A percentile compares a stretch with the other conserved stretches of the same genome.
Conservation (phyloP, 805 yeast species). For the Kodamaea jinghongensis region DNA sequence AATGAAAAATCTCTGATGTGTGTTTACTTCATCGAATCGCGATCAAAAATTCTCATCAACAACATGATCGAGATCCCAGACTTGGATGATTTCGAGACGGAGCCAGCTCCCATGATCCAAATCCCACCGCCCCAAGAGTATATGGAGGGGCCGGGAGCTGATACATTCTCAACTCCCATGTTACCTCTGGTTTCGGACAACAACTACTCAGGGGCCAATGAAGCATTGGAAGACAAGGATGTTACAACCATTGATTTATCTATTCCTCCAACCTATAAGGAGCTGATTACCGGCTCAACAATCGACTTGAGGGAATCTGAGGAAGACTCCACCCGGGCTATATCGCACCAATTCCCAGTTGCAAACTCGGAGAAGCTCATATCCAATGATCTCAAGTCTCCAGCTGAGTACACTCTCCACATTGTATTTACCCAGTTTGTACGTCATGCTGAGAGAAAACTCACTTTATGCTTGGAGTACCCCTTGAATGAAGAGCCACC, state of each 20-base stretch:
- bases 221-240: no score
- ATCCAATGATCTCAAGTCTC: conserved; percentile 42
- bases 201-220: no score
- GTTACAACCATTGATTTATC: no score
- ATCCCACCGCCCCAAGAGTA: background rate
- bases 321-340: no score
- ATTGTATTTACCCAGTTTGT: conserved; percentile 94
- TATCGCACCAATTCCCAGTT: no score
- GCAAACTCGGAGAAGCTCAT: background rate
- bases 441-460: conserved; percentile 85
- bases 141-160: background rate
- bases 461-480: conserved; percentile 65
- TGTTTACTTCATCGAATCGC: conserved; percentile 1
- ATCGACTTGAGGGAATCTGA: no score
- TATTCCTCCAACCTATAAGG: no score
- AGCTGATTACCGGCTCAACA: no score
- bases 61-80: conserved; percentile 46
- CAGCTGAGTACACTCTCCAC: conserved; percentile 90
- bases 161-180: no score
- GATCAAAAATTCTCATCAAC: conserved; percentile 1
- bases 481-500: conserved; percentile 75
- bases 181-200: no score
- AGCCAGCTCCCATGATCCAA: conserved; percentile 5
- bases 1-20: background rate
- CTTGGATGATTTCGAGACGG: conserved; percentile 26